These are phyloP conservation scores for Neurospora hispaniola DNA, from an alignment of 495 filamentous ascomycete genomes.

Conservation along the genomic window DNA sequence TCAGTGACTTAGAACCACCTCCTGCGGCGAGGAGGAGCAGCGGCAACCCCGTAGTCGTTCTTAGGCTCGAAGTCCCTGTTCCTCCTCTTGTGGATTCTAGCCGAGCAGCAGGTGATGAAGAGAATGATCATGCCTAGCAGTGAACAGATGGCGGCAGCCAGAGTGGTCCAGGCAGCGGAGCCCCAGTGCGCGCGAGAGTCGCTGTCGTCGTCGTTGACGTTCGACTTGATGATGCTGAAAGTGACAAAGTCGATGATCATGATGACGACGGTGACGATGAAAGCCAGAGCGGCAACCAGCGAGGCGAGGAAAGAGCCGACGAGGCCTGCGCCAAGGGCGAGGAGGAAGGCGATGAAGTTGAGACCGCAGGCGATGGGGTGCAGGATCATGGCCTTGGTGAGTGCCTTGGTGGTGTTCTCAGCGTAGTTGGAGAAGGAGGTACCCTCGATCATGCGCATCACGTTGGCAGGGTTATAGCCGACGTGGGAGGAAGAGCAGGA, in stretches of 20 bases:
- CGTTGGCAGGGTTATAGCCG: constrained; percentile 41
- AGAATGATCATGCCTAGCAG: constrained; percentile 44
- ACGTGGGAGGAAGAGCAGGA: constrained; percentile 34
- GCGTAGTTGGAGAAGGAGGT: constrained; percentile 29
- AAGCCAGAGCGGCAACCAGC: constrained; percentile 38
- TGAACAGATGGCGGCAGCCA: constrained; percentile 40
- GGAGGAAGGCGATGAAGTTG: constrained; percentile 48
- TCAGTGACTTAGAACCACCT: background rate
- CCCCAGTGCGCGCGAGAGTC: constrained; percentile 33
- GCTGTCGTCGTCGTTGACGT: constrained; percentile 32
- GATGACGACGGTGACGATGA: constrained; percentile 42
- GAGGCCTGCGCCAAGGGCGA: constrained; percentile 42
- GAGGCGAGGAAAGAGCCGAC: constrained; percentile 42
- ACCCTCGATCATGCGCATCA: constrained; percentile 28
- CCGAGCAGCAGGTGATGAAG: constrained; percentile 47
- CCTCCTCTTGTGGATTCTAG: constrained; percentile 20
- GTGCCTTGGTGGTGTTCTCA: constrained; percentile 29
- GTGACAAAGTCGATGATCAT: constrained; percentile 46
- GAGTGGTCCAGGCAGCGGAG: constrained; percentile 39
- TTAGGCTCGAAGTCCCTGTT: constrained; percentile 1
- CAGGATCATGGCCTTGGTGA: constrained; percentile 49
- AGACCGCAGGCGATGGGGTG: constrained; percentile 49
- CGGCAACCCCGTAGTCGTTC: constrained; percentile 6
- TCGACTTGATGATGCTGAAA: constrained; percentile 41
- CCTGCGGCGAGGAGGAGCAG: constrained; percentile 4